Percentiles rank a stretch among this genome's conserved stretches.
phyloP scores from a whole-genome alignment of 768 basidiomycete genomes.

The Candolleomyces eurysporus region DNA sequence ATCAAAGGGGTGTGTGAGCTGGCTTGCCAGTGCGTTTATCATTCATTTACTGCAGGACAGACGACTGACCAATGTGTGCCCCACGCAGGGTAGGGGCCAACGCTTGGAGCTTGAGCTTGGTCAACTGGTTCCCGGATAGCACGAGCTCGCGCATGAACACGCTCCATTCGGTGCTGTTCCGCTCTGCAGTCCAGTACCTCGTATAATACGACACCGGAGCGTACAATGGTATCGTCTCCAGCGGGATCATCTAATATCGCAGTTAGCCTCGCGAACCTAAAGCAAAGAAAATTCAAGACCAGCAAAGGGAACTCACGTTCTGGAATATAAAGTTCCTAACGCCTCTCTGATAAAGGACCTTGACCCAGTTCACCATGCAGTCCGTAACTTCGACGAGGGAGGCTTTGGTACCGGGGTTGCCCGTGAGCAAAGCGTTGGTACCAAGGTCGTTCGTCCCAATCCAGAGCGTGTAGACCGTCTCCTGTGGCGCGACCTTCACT shows the following conservation, averaged over 20 bases:
- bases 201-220: slow-evolving; percentile 44
- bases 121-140: slow-evolving; percentile 49
- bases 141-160: slow-evolving; percentile 54
- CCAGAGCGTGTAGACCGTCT: slow-evolving; percentile 67
- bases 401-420: slow-evolving; percentile 36
- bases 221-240: slow-evolving; percentile 49
- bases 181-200: slow-evolving; percentile 46
- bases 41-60: too few species aligned
- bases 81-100: slow-evolving; percentile 46
- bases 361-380: slow-evolving; percentile 63
- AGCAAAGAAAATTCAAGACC: not conserved
- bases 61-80: slow-evolving; percentile 54
- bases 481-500: slow-evolving; percentile 33
- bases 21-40: too few species aligned
- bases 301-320: slow-evolving; percentile 61
- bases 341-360: slow-evolving; percentile 51
- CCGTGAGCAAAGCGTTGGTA: slow-evolving; percentile 49
- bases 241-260: slow-evolving; percentile 50
- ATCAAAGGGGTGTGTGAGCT: not conserved
- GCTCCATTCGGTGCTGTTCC: slow-evolving; percentile 59
- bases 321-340: slow-evolving; percentile 70
- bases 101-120: slow-evolving; percentile 47
- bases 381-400: slow-evolving; percentile 56
- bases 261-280: not conserved
- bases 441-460: slow-evolving; percentile 70